Base-by-base conservation (phyloP, 257 asterid genomes). In the Fraxinus excelsior region DNA sequence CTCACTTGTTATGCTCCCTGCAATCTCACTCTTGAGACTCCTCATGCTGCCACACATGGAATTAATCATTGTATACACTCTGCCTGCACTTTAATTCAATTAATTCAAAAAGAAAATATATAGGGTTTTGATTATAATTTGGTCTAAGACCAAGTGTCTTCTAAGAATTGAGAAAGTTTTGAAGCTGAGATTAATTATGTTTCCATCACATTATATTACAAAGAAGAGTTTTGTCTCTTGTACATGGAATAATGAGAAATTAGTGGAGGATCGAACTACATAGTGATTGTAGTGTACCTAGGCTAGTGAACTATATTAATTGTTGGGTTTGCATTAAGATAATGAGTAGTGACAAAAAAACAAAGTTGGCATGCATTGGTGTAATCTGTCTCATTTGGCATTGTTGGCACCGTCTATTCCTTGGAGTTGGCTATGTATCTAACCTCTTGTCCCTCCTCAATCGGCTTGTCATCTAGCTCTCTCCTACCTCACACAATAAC, bases 341-440 rank as follows among this genome's bases (percentile, higher is more conserved):
- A 16, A 58, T 25, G 23, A 29, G 7, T 29, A 32, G 35, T 44
- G 80, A 73, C 73, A 82, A 77, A 28, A 28, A 71, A 42, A 26
- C n/a, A n/a, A 26, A 23, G 81, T 31, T 79, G 76, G 71, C 84
- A 74, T 78, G 72, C 85, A 74, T 80, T 56, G 87, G 68, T 46
- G 32, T 58, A 67, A 70, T 74, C 83, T 5, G 89, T 75, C 81
- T 38, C 82, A 78, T 81, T 51, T 56, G 69, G 70, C 81, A 86
- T 82, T 76, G 87, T 79, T 74, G 84, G 82, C 85, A 89, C 83
- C 92, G 90, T 90, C 91, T 84, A 49, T 44, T 53, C 84, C 71
- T 88, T 89, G 92, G 85, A 91, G 82, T 91, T 87, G 70, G 83
- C 87, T 70, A 75, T 77, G 82, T 87, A 85, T 77, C 62, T 70